phyloP scores from a whole-genome alignment of 129 eudicot genomes.

The Flaveria sonorensis region DNA sequence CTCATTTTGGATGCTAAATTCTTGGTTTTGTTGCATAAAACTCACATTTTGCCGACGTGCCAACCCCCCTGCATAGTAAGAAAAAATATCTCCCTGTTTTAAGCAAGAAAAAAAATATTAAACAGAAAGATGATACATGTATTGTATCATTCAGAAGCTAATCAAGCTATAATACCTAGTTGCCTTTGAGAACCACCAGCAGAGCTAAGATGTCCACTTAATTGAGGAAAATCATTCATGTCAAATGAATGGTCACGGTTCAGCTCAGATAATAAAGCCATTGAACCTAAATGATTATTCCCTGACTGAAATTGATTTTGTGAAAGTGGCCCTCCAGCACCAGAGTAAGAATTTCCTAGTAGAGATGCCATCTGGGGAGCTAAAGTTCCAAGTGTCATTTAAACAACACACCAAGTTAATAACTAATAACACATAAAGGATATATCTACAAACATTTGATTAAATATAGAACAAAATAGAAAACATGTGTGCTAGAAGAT shows the following conservation, averaged over 20 bases:
- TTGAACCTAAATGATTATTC: constrained; percentile 59
- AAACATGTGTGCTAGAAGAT: background rate
- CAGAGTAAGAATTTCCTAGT: constrained; percentile 71
- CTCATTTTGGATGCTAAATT: constrained; percentile 86
- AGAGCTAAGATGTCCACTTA: constrained; percentile 69
- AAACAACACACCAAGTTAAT: constrained; percentile 34
- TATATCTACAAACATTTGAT: constrained; percentile 15
- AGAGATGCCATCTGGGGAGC: constrained; percentile 81
- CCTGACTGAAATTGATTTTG: constrained; percentile 77
- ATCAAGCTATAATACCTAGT: constrained; percentile 44
- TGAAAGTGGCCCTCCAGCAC: constrained; percentile 66
- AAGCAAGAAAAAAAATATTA: constrained; percentile 7
- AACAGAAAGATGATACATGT: background rate
- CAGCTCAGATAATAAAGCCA: constrained; percentile 64
- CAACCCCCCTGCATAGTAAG: constrained; percentile 52
- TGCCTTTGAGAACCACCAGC: constrained; percentile 86
- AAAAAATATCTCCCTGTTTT: background rate
- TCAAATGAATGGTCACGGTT: constrained; percentile 79
- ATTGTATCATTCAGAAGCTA: background rate
- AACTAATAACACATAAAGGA: background rate
- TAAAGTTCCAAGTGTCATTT: constrained; percentile 46
- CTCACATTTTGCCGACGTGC: constrained; percentile 69
- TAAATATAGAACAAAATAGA: background rate
- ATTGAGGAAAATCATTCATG: constrained; percentile 77
- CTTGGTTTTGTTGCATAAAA: constrained; percentile 81